Conservation (phyloP, 2,329 filamentous ascomycete species). For the Stenocarpella maydis region DNA sequence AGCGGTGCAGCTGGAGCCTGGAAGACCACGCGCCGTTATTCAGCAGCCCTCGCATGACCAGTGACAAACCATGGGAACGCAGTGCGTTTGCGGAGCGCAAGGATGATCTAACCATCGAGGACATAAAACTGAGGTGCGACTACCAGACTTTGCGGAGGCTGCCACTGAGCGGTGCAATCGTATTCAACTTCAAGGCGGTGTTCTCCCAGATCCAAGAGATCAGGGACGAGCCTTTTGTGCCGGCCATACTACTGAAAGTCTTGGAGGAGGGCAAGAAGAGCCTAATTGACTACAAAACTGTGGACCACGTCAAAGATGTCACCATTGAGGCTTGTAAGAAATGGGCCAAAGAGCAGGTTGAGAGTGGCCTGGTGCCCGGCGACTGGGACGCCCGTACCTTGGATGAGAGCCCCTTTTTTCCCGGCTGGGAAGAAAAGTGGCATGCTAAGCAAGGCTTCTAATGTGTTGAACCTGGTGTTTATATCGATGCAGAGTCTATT, state of each 20-base stretch:
- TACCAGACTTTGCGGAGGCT: constrained; percentile 87
- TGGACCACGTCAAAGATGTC: constrained; percentile 80
- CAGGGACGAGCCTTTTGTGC: constrained; percentile 75
- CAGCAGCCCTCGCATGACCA: constrained; percentile 70
- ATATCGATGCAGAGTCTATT: neutral
- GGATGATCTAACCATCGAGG: constrained; percentile 57
- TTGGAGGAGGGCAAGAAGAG: constrained; percentile 65
- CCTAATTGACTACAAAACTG: constrained; percentile 74
- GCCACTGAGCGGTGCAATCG: constrained; percentile 76
- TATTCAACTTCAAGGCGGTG: constrained; percentile 89
- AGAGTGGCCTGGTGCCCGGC: constrained; percentile 46
- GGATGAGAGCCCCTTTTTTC: constrained; percentile 79
- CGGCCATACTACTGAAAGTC: constrained; percentile 72
- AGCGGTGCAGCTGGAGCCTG: constrained; percentile 85
- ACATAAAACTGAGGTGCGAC: constrained; percentile 78
- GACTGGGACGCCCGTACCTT: constrained; percentile 75
- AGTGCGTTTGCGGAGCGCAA: constrained; percentile 63
- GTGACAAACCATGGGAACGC: constrained; percentile 61
- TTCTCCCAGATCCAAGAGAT: constrained; percentile 80
- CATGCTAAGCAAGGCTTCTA: constrained; percentile 37
- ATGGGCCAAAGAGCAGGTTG: constrained; percentile 73
- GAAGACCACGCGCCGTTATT: constrained; percentile 80
- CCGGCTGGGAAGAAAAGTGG: constrained; percentile 81
- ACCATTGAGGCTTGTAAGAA: constrained; percentile 69
- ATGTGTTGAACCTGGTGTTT: neutral